Base-by-base conservation (phyloP, 139 green algal genomes). In the Zygnema cylindricum region DNA sequence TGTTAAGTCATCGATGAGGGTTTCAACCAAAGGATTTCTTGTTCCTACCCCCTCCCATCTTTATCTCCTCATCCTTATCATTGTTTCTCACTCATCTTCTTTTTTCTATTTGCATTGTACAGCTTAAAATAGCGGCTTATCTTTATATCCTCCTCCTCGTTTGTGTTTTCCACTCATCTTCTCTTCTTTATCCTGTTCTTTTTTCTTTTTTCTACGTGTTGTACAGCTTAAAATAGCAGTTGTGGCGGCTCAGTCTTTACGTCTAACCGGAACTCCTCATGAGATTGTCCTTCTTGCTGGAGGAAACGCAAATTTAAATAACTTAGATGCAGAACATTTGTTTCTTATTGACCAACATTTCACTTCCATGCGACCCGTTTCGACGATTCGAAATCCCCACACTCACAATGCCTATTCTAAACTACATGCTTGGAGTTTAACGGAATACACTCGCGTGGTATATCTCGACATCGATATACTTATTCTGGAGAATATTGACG, bases 381-480 rank as follows among this genome's bases (percentile, higher is more conserved):
- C n/a, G 2, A 33, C 76, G 21, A 86, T 89, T 2, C 22, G 40
- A 36, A 81, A 42, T n/a, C 83, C 83, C 11, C 81, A 89, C 83
- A 41, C 25, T n/a, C 40, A 2, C 32, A 88, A 38, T 32, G 83
- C 23, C 32, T 88, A 30, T 69, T 7, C 23, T 0, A 88, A 88
- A 21, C 32, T 88, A 3, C 86, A 89, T 77, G 83, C 83, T 11
- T 86, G 79, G 79, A 33, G 23, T 57, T 32, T 84, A 38, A 86
- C 77, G 39, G 83, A 88, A 36, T 88, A 88, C 83, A 85, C 36
- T 79, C 71, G 38, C 3, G 71, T 79, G 71, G 36, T 85, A 25
- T 85, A 85, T 77, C 16, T 85, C 7, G 77, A 85, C 77, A 54
- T 85, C 3, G 77, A 85, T 57, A 85, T 54, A 30, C 77, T 85